Percentiles rank a stretch among this genome's conserved stretches.
Conservation (phyloP, 305 asterid genomes). For the Rubia occidens region DNA sequence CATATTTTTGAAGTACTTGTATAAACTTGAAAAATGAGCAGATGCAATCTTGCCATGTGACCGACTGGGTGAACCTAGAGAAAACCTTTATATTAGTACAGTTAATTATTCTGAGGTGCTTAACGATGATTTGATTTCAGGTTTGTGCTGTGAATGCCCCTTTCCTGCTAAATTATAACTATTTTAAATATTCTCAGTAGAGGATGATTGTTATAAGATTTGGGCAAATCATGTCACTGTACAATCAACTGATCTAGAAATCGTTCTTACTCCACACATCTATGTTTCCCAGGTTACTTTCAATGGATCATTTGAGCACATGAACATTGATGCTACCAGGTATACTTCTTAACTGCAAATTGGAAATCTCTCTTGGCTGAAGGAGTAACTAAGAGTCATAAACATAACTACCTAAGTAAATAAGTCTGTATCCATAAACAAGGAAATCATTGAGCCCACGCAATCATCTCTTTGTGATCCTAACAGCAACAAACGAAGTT, state of each 20-base stretch:
- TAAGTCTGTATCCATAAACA: too few species aligned
- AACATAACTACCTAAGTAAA: neutral
- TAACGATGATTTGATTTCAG: neutral
- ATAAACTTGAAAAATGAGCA: neutral
- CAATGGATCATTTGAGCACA: slow-evolving; percentile 95
- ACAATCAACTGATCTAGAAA: slow-evolving; percentile 5
- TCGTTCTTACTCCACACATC: too few species aligned
- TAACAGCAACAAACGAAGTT: slow-evolving; percentile 72
- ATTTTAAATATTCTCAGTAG: neutral
- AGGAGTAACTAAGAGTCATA: neutral
- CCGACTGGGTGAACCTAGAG: neutral
- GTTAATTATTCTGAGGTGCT: neutral
- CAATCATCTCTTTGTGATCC: slow-evolving; percentile 70
- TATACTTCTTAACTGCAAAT: slow-evolving; percentile 28
- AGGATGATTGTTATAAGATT: neutral
- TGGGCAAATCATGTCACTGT: neutral
- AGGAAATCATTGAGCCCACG: slow-evolving; percentile 85
- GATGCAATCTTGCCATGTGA: neutral
- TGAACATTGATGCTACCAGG: slow-evolving; percentile 96
- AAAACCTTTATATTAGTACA: neutral
- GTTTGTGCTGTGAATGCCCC: neutral
- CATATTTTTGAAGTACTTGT: neutral
- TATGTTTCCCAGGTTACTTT: slow-evolving; percentile 61
- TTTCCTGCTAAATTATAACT: neutral
- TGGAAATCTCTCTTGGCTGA: neutral